phyloP scores from a whole-genome alignment of 1,284 basidiomycete species.

The Mycena sp. region DNA sequence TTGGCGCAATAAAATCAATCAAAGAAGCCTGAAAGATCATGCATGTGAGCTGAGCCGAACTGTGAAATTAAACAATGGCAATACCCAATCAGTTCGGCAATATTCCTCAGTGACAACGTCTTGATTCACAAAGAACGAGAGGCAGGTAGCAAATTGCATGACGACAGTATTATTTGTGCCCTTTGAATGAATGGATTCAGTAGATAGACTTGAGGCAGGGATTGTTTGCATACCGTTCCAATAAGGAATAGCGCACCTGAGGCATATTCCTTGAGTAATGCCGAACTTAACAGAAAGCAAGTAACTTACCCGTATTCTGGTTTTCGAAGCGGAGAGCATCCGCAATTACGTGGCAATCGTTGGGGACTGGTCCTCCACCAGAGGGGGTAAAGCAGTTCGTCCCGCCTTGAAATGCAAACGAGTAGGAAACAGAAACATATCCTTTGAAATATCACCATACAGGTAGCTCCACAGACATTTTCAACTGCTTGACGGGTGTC shows the following conservation, averaged over 20 bases:
- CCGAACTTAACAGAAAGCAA: neutral
- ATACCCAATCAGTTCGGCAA: conserved; percentile 52
- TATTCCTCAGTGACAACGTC: conserved; percentile 43
- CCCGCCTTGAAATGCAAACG: conserved; percentile 41
- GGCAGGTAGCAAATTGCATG: conserved; percentile 48
- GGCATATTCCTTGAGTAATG: neutral
- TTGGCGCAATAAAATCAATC: conserved; percentile 51
- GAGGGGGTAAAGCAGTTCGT: conserved; percentile 54
- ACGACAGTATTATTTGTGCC: conserved; percentile 43
- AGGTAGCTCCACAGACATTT: conserved; percentile 55
- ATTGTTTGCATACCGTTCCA: conserved; percentile 28
- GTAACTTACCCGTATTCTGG: conserved; percentile 50
- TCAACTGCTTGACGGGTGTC: conserved; percentile 32
- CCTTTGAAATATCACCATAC: conserved; percentile 39
- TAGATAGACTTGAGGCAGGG: conserved; percentile 4
- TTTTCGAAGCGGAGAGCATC: conserved; percentile 57
- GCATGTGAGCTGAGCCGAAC: neutral
- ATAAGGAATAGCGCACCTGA: conserved; percentile 46
- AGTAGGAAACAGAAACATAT: too few relatives aligned
- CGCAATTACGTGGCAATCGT: conserved; percentile 57
- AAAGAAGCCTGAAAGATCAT: conserved; percentile 43
- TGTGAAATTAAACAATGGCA: conserved; percentile 1
- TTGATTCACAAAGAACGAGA: conserved; percentile 53
- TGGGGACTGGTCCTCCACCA: conserved; percentile 56
- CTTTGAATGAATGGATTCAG: conserved; percentile 26